Conservation (phyloP, 495 filamentous ascomycete genomes). For the Penicillium canariense region DNA sequence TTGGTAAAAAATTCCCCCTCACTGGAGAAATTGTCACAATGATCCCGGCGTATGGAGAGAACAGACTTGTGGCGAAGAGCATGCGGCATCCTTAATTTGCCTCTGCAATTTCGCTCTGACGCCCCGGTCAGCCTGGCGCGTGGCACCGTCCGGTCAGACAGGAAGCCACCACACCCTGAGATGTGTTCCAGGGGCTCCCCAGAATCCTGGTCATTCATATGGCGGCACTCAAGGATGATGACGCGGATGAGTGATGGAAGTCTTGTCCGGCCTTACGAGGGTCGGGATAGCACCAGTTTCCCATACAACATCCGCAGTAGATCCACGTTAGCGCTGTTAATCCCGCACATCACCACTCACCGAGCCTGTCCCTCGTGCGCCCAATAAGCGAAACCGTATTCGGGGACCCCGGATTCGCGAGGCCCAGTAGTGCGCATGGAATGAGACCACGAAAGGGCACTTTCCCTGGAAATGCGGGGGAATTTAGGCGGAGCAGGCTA, state of each 20-base stretch:
- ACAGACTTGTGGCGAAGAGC: conserved; percentile 15
- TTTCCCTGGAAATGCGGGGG: conserved; percentile 24
- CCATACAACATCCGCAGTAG: not conserved
- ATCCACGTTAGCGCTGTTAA: conserved; percentile 5
- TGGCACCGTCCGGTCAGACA: conserved; percentile 16
- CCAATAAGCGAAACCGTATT: conserved; percentile 17
- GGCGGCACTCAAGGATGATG: conserved; percentile 11
- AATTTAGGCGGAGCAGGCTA: conserved; percentile 23
- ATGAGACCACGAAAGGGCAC: not conserved
- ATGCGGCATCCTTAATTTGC: conserved; percentile 19
- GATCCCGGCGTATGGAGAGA: not conserved
- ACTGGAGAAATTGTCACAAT: conserved; percentile 5
- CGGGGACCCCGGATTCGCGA: conserved; percentile 13
- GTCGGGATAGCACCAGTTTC: not conserved
- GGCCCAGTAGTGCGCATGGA: not conserved
- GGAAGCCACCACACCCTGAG: conserved; percentile 7
- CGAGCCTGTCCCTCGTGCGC: not conserved
- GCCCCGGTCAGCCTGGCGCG: conserved; percentile 18
- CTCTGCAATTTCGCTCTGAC: conserved; percentile 5
- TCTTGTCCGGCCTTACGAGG: not conserved
- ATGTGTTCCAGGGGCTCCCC: too few species aligned
- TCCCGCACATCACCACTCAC: conserved; percentile 9
- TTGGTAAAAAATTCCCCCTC: conserved; percentile 16
- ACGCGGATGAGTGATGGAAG: not conserved
- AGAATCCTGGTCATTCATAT: conserved; percentile 9